Percentiles rank a stretch among this genome's conserved stretches.
phyloP scores from a whole-genome alignment of 2,329 filamentous ascomycete genomes.

The Phialocephala sp. region DNA sequence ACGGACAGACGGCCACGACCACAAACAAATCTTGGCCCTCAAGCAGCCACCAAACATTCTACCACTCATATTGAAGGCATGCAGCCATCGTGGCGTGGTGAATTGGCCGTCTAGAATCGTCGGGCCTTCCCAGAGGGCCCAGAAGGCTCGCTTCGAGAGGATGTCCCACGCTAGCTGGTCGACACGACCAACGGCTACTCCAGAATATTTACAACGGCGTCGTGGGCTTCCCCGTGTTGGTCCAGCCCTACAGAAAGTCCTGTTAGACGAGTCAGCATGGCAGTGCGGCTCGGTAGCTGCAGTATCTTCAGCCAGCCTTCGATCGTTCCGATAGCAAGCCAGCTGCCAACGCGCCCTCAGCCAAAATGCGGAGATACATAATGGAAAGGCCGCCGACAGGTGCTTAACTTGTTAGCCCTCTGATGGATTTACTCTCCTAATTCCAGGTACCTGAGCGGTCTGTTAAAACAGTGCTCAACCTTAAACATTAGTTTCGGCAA shows the following conservation, averaged over 20 bases:
- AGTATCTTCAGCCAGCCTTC: constrained; percentile 18
- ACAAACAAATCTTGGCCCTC: not conserved
- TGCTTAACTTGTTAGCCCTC: not conserved
- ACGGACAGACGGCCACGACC: not conserved
- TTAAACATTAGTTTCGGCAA: not conserved
- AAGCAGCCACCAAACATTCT: constrained; percentile 11
- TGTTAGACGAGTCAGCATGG: not conserved
- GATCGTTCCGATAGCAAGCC: not conserved
- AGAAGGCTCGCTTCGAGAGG: not conserved
- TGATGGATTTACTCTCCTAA: not conserved
- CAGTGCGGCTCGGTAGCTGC: not conserved
- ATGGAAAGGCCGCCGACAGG: not conserved
- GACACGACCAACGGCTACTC: not conserved
- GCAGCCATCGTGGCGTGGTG: not conserved
- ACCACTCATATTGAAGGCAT: constrained; percentile 2
- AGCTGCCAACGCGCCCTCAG: not conserved
- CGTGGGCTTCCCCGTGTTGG: not conserved
- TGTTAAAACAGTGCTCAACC: not conserved
- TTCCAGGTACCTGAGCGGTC: not conserved
- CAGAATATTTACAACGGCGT: not conserved
- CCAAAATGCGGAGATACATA: not conserved
- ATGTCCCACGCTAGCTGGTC: not conserved
- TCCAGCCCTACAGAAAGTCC: not conserved
- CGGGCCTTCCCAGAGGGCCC: not conserved
- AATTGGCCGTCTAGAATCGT: not conserved